phyloP scores from a whole-genome alignment of 768 basidiomycete species.

The Kwoniella heveanensis region DNA sequence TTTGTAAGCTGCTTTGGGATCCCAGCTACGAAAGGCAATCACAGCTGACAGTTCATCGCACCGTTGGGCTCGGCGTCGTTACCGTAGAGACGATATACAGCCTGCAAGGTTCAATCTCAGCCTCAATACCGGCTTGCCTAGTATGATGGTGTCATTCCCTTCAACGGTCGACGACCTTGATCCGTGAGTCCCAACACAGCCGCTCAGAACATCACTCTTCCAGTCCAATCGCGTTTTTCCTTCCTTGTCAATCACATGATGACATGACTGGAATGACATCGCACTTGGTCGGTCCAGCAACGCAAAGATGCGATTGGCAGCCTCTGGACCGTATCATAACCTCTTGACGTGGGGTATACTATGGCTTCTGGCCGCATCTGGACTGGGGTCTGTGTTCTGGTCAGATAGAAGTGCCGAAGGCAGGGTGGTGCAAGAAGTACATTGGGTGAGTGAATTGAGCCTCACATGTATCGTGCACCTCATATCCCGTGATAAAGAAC shows the following conservation, averaged over 20 bases:
- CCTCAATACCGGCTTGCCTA: slow-evolving; percentile 67
- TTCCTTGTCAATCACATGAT: no score
- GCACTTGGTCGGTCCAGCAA: slow-evolving; percentile 22
- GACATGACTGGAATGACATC: no score
- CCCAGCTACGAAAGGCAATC: no score
- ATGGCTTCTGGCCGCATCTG: slow-evolving; percentile 35
- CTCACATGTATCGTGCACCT: background rate
- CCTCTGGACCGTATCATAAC: slow-evolving; percentile 80
- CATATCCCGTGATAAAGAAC: no score
- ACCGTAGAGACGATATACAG: slow-evolving; percentile 66
- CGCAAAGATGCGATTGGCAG: slow-evolving; percentile 62
- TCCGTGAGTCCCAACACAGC: slow-evolving; percentile 57
- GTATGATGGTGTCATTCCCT: slow-evolving; percentile 73
- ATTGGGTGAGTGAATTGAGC: slow-evolving; percentile 59
- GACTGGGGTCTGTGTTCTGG: slow-evolving; percentile 61
- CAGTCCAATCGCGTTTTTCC: no score
- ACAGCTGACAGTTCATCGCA: no score
- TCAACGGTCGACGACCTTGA: slow-evolving; percentile 58
- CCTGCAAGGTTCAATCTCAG: slow-evolving; percentile 67
- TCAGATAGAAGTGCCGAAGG: slow-evolving; percentile 63
- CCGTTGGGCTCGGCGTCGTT: background rate
- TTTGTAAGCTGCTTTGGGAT: no score
- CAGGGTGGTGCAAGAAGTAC: slow-evolving; percentile 63
- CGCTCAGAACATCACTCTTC: no score
- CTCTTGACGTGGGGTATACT: slow-evolving; percentile 61